phyloP scores from a whole-genome alignment of 169 alveolate genomes.

The Cryptosporidium meleagridis region DNA sequence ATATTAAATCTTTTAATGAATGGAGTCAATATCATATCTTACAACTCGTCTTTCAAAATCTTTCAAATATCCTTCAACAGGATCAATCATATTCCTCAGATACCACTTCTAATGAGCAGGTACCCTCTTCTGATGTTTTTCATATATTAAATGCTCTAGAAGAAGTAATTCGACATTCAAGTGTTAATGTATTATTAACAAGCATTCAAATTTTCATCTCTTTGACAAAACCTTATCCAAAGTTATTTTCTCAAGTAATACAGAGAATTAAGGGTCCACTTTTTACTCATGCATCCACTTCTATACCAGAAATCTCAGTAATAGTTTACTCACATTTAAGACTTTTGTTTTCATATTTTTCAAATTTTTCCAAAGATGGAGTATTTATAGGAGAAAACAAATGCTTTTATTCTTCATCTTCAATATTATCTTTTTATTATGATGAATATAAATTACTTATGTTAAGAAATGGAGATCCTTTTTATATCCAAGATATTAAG shows the following conservation, averaged over 20 bases:
- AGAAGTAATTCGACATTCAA: constrained; percentile 45
- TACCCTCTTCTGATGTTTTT: neutral
- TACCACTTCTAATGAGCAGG: neutral
- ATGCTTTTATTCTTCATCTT: neutral
- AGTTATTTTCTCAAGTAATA: constrained; percentile 34
- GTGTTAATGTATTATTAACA: constrained; percentile 25
- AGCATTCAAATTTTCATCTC: constrained; percentile 34
- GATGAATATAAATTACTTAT: constrained; percentile 84
- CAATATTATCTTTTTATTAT: constrained; percentile 3
- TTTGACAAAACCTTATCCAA: constrained; percentile 37
- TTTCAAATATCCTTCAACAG: neutral
- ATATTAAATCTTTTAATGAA: constrained; percentile 93
- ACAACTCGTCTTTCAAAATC: constrained; percentile 8
- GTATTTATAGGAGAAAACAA: neutral
- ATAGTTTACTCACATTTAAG: constrained; percentile 26
- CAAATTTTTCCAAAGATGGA: constrained; percentile 20
- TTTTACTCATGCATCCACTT: constrained; percentile 60
- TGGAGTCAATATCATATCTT: constrained; percentile 96
- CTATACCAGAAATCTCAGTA: constrained; percentile 61
- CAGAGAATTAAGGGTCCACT: constrained; percentile 59
- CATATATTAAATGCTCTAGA: constrained; percentile 36
- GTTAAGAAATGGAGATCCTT: constrained; percentile 86
- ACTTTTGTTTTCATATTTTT: constrained; percentile 50
- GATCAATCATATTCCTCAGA: neutral
- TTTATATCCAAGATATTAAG: constrained; percentile 85